These are phyloP conservation scores for Eucalyptus regnans DNA, from an alignment of 345 rosid genomes.

Conservation along the genomic window DNA sequence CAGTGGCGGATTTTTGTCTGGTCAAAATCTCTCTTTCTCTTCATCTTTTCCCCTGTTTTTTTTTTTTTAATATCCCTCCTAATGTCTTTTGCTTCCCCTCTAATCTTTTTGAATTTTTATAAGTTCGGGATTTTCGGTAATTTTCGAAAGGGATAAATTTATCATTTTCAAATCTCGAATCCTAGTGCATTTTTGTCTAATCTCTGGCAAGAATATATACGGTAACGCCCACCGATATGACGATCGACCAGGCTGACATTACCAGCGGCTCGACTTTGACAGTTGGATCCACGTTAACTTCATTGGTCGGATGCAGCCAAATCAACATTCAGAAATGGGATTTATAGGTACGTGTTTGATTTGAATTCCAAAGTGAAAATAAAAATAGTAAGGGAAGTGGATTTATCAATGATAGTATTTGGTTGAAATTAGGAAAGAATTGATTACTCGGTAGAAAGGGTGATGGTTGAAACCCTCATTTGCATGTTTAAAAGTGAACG, in stretches of 20 bases:
- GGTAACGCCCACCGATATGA: background rate
- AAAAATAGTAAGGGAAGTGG: background rate
- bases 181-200: background rate
- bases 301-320: fast-evolving
- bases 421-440: background rate
- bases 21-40: background rate
- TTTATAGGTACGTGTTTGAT: background rate
- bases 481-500: background rate
- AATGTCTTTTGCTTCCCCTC: background rate
- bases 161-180: background rate
- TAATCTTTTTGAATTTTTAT: background rate
- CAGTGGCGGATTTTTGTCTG: constrained; percentile 13
- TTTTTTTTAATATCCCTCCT: too few species aligned
- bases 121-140: background rate
- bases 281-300: fast-evolving
- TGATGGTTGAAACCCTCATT: background rate
- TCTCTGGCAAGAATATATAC: fast-evolving
- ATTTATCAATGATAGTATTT: fast-evolving
- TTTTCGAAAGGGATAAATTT: background rate
- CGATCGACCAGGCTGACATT: fast-evolving
- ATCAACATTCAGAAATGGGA: background rate
- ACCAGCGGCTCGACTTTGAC: fast-evolving
- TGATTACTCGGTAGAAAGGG: background rate
- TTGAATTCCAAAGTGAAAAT: background rate
- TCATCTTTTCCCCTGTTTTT: background rate